Conservation (phyloP, 306 rosid species). For the Macrotyloma uniflorum region DNA sequence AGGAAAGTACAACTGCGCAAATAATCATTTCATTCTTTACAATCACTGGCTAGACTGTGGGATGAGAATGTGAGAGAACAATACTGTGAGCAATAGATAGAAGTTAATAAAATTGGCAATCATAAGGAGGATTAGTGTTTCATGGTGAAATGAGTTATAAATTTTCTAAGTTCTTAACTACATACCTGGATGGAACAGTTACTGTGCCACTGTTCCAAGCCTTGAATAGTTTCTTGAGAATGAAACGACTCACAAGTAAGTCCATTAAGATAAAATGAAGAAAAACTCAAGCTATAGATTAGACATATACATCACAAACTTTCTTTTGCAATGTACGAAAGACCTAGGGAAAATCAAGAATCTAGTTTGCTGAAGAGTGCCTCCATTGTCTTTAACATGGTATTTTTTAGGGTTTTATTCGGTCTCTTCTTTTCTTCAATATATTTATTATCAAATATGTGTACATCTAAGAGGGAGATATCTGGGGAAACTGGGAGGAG, state of each 20-base stretch:
- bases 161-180: constrained; percentile 11
- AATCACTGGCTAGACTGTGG: not conserved
- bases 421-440: constrained; percentile 18
- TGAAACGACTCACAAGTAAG: constrained; percentile 5
- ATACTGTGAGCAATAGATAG: constrained; percentile 15
- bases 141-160: constrained; percentile 2
- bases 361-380: not conserved
- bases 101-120: constrained; percentile 27
- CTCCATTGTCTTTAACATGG: not conserved
- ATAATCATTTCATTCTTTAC: too few species aligned
- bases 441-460: constrained; percentile 15
- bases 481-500: not conserved
- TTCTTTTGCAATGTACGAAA: not conserved
- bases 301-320: not conserved
- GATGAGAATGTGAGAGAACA: not conserved
- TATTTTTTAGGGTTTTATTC: constrained; percentile 17
- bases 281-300: too few species aligned
- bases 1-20: not conserved
- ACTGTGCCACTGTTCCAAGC: not conserved
- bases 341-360: not conserved
- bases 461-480: not conserved
- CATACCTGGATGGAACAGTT: constrained; percentile 14
- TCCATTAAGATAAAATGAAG: not conserved
- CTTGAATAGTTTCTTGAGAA: constrained; percentile 20
- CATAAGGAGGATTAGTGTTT: constrained; percentile 13